These are phyloP conservation scores for Diplogelasinospora grovesii DNA, from an alignment of 495 filamentous ascomycete genomes.

Conservation along the genomic window DNA sequence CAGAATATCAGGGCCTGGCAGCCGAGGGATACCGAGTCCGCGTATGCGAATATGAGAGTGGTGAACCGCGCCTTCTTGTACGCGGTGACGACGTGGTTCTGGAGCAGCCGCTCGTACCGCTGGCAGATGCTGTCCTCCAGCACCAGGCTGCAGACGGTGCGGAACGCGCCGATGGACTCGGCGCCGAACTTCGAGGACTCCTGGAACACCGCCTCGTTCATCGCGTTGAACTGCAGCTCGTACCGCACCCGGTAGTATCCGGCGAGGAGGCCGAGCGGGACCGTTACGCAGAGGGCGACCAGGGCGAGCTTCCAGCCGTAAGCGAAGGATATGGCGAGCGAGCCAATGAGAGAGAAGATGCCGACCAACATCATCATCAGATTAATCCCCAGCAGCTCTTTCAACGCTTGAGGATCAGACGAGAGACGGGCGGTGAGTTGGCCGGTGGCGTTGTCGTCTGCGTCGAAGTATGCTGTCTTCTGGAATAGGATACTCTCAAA, in stretches of 20 bases:
- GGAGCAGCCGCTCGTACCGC: conserved; percentile 36
- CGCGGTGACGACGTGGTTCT: conserved; percentile 31
- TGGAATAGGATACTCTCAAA: conserved; percentile 51
- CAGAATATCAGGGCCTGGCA: conserved; percentile 46
- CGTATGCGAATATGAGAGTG: conserved; percentile 41
- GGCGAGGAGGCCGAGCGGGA: conserved; percentile 40
- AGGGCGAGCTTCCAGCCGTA: conserved; percentile 55
- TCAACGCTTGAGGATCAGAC: conserved; percentile 52
- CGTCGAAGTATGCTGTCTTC: conserved; percentile 59
- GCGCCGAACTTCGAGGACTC: conserved; percentile 55
- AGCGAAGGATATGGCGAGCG: conserved; percentile 43
- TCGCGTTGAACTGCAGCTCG: conserved; percentile 50
- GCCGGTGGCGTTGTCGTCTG: conserved; percentile 54
- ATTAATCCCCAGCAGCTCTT: conserved; percentile 56
- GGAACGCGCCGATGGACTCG: conserved; percentile 52
- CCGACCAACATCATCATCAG: conserved; percentile 47
- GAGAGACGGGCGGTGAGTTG: conserved; percentile 53
- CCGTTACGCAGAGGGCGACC: conserved; percentile 42
- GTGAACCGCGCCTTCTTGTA: conserved; percentile 37
- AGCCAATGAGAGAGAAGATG: conserved; percentile 42
- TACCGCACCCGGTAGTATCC: conserved; percentile 48
- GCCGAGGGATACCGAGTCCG: conserved; percentile 34
- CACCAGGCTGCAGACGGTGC: conserved; percentile 51
- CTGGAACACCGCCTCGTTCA: conserved; percentile 50
- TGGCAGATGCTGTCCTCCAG: conserved; percentile 48